Evolutionary conservation across 2,329 filamentous ascomycete genomes (phyloP), one percentile per base, ranked within the genome.

Genomic region (Raffaelea deltoideospora): DNA sequence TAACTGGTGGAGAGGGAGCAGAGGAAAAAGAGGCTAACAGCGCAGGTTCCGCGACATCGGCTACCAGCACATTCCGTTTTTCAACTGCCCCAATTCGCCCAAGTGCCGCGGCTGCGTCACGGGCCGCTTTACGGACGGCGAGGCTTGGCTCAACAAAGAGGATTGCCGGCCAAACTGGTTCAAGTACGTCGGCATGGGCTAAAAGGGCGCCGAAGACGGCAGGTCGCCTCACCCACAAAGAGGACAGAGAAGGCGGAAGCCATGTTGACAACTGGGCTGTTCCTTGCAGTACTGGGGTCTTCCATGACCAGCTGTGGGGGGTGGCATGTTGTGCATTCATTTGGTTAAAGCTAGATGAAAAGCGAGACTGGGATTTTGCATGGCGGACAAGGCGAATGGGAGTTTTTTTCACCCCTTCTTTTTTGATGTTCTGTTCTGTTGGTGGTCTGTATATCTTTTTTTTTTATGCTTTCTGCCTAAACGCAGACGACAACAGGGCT

Each of bases 121-220:
- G 1, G 90, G 88, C 34, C 74, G 80, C 41, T 81, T 95, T 50
- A 95, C 85, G 20, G 86, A 92, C 46, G 90, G 90, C 44, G 87
- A 86, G 51, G 63, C 76, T 22, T 94, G 76, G 67, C 63, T 98
- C 32, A 73, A 86, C 49, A 78, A 79, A 51, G 90, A 98, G 56
- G 90, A 98, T 57, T 98, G 90, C 59, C 70, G 90, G 42, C 83
- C 88, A 15, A 87, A 87, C 54, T 98, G 90, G 83, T 96, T 98
- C 69, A 93, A 95, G 61, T 90, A 82, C 52, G 84, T 80, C 17
- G 84, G 87, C 37, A 84, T 81, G 67, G 76, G 75, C 50, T 92
- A 58, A 26, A 21, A 10, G 7, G 21, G n/a, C n/a, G n/a, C n/a
- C n/a, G n/a, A n/a, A n/a, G n/a, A n/a, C n/a, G n/a, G n/a, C n/a